Evolutionary conservation across 2,329 filamentous ascomycete genomes (phyloP).

Genomic region (Helminthosporium solani): DNA sequence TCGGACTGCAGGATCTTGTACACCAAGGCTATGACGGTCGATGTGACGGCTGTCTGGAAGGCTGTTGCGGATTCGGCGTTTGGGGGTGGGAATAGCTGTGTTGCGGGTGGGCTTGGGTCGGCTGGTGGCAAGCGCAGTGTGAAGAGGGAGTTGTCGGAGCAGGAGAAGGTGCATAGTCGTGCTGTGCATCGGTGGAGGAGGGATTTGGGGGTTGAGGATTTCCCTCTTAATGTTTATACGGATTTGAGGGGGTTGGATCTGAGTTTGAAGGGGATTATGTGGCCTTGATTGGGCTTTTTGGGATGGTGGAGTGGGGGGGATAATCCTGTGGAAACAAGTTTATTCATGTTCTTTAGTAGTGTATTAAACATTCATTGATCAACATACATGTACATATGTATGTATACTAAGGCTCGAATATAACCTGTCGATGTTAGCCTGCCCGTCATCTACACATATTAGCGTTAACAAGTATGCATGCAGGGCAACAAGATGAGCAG

Average conservation of each 20-base stretch:
- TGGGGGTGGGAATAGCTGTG: slow-evolving; percentile 33
- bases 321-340: no score
- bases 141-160: slow-evolving; percentile 25
- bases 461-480: no score
- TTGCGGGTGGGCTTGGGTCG: slow-evolving; percentile 33
- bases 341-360: no score
- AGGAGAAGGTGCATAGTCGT: slow-evolving; percentile 26
- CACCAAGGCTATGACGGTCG: slow-evolving; percentile 56
- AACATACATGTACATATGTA: no score
- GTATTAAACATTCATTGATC: no score
- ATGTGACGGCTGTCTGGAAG: slow-evolving; percentile 58
- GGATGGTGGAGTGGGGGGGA: no score
- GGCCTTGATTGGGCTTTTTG: no score
- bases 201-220: slow-evolving; percentile 27
- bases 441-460: no score
- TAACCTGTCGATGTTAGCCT: no score
- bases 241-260: slow-evolving; percentile 25
- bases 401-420: no score
- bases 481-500: no score
- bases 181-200: slow-evolving; percentile 35
- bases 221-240: slow-evolving; percentile 39
- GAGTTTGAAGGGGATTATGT: slow-evolving; percentile 27
- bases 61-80: slow-evolving; percentile 41
- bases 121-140: slow-evolving; percentile 15
- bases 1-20: slow-evolving; percentile 64